Evolutionary conservation across 345 rosid species (phyloP).

Genomic region (Camelina neglecta): DNA sequence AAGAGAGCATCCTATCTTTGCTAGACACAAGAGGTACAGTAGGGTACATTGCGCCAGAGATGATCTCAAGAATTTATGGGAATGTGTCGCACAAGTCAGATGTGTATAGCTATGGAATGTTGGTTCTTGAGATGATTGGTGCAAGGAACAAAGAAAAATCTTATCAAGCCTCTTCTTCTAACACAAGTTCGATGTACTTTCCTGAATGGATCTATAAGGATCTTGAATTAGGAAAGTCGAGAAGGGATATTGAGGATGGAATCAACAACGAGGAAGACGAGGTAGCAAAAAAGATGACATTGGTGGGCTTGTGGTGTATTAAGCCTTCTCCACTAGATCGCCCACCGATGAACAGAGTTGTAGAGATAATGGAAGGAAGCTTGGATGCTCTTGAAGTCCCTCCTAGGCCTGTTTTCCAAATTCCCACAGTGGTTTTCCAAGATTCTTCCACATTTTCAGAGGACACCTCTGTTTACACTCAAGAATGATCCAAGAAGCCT

Average conservation of each 20-base stretch:
- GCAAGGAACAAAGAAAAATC: no score
- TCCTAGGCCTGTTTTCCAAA: background rate
- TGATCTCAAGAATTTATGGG: no score
- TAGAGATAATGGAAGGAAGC: conserved; percentile 34
- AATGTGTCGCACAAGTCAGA: no score
- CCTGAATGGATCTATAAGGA: conserved; percentile 39
- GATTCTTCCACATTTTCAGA: background rate
- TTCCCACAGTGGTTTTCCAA: background rate
- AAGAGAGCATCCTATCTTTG: background rate
- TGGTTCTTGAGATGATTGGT: no score
- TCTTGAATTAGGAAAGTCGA: conserved; percentile 10
- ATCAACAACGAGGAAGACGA: conserved; percentile 21
- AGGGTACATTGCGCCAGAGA: no score
- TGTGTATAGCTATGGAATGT: no score
- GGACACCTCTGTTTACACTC: background rate
- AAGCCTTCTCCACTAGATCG: conserved; percentile 41
- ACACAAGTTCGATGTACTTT: conserved; percentile 42
- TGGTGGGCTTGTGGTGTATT: conserved; percentile 45
- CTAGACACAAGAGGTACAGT: no score
- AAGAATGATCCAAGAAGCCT: no score
- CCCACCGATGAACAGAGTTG: conserved; percentile 31
- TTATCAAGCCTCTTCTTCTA: background rate
- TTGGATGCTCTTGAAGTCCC: background rate
- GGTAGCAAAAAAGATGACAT: conserved; percentile 29
- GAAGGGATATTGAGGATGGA: background rate